phyloP scores from a whole-genome alignment of 2,329 filamentous ascomycete genomes.

The Fusarium paranaense region DNA sequence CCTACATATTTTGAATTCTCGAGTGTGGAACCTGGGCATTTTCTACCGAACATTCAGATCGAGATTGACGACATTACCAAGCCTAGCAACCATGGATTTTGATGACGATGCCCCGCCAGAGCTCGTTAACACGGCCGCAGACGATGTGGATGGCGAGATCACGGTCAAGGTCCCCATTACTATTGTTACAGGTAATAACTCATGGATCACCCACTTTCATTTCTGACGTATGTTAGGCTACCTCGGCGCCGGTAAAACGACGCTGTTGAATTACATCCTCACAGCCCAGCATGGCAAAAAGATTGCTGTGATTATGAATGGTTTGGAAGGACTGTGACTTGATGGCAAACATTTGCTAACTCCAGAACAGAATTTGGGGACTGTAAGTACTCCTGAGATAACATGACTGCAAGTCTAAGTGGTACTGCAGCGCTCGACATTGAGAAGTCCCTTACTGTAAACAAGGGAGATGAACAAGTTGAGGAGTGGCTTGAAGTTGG shows the following conservation, averaged over 20 bases:
- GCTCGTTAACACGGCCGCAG: slow-evolving; percentile 61
- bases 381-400: slow-evolving; percentile 63
- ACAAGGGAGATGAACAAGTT: slow-evolving; percentile 82
- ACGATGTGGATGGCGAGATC: slow-evolving; percentile 60
- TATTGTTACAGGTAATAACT: slow-evolving; percentile 77
- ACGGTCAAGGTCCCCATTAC: slow-evolving; percentile 82
- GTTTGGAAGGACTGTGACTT: slow-evolving; percentile 48
- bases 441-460: slow-evolving; percentile 94
- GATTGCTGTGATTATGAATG: slow-evolving; percentile 97
- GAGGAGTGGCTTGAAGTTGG: slow-evolving; percentile 96
- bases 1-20: neutral
- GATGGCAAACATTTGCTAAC: slow-evolving; percentile 26
- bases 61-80: neutral
- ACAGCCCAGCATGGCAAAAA: slow-evolving; percentile 97
- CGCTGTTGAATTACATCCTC: slow-evolving; percentile 93
- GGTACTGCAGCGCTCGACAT: slow-evolving; percentile 81
- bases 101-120: slow-evolving; percentile 77
- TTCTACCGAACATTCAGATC: neutral
- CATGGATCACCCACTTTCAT: neutral
- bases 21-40: neutral
- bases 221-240: slow-evolving; percentile 72
- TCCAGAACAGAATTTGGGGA: slow-evolving; percentile 77
- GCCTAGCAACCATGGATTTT: slow-evolving; percentile 63
- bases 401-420: slow-evolving; percentile 15
- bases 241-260: slow-evolving; percentile 95